Base-by-base conservation (phyloP, 2,329 filamentous ascomycete species). In the Microdochium trichocladiopsis region DNA sequence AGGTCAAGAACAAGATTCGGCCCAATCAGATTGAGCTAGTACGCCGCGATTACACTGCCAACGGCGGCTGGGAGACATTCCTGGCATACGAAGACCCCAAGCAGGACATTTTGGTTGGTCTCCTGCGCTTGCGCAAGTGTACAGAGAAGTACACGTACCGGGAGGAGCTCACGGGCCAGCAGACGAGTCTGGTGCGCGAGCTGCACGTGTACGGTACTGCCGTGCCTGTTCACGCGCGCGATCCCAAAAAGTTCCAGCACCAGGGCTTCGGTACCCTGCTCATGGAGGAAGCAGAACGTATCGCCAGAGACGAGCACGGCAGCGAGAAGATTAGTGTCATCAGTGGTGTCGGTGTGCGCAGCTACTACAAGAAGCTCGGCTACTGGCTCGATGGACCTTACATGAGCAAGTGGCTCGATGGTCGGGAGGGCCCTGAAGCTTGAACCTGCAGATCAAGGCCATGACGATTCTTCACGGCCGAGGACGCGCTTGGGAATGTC, bases 51-150 rank as follows among this genome's bases (percentile, higher is more conserved):
- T 99, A 99, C 69, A 81, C 84, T 0, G 94, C 94, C 59, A 99
- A 99, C 66, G 92, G 88, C 37, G 95, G 94, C 23, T 99, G 94
- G 94, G 94, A 99, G 71, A 99, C 94, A 0, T 99, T 99, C 72
- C 76, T 99, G 4, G 92, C 94, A 1, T 99, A 99, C 64, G 94
- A 99, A 67, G 94, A 99, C 61, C 93, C 94, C 1, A 96, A 96
- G 74, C 94, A 99, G 68, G 94, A 99, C 67, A 99, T 99, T 53
- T 76, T 99, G 3, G 95, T 99, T 53, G 95, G 89, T 1, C 75
- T 99, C 33, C 78, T 99, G 52, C 85, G 94, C 18, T 72, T 99
- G 57, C 82, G 94, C 58, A 95, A 95, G 73, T 99, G 95, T 69
- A 92, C 87, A 1, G 80, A 86, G 60, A 93, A 89, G 62, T 91